Percentiles rank a stretch among this genome's conserved stretches.
Evolutionary conservation across 1,139 yeast genomes (phyloP).

Genomic region (Candida pseudoviswanathii): DNA sequence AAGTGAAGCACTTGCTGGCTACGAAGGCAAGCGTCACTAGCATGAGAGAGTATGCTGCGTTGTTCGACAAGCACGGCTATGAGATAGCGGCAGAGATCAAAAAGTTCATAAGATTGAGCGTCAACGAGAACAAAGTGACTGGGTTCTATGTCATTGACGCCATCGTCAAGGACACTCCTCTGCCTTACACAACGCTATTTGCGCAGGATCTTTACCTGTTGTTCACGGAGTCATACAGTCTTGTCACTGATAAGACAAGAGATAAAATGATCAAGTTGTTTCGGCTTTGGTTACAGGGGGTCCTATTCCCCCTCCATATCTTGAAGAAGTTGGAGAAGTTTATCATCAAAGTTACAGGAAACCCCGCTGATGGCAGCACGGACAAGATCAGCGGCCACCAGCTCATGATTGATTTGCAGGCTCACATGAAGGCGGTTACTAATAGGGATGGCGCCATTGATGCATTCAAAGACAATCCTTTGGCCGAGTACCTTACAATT

Average conservation of each 20-base stretch:
- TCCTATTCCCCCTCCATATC: too few relatives aligned
- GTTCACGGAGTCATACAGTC: constrained; percentile 41
- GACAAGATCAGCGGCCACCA: too few relatives aligned
- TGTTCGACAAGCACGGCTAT: constrained; percentile 2
- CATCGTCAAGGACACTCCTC: constrained; percentile 46
- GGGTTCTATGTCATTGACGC: constrained; percentile 45
- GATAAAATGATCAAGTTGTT: constrained; percentile 25
- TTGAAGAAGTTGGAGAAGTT: too few relatives aligned
- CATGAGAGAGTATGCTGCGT: neutral
- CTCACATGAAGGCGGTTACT: too few relatives aligned
- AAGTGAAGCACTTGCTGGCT: too few relatives aligned
- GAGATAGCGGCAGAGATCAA: constrained; percentile 37
- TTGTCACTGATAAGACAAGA: constrained; percentile 40
- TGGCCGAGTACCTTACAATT: too few relatives aligned
- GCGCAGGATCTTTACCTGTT: constrained; percentile 34
- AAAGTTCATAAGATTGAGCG: constrained; percentile 34
- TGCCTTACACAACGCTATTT: constrained; percentile 45
- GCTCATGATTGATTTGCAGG: too few relatives aligned
- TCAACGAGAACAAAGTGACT: constrained; percentile 43
- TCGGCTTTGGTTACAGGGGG: constrained; percentile 34
- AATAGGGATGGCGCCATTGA: too few relatives aligned
- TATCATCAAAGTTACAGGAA: neutral
- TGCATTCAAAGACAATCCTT: too few relatives aligned
- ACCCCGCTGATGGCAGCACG: neutral
- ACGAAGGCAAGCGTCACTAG: too few relatives aligned